Conservation (phyloP, 2,329 filamentous ascomycete genomes). For the Pezicula carpinea region DNA sequence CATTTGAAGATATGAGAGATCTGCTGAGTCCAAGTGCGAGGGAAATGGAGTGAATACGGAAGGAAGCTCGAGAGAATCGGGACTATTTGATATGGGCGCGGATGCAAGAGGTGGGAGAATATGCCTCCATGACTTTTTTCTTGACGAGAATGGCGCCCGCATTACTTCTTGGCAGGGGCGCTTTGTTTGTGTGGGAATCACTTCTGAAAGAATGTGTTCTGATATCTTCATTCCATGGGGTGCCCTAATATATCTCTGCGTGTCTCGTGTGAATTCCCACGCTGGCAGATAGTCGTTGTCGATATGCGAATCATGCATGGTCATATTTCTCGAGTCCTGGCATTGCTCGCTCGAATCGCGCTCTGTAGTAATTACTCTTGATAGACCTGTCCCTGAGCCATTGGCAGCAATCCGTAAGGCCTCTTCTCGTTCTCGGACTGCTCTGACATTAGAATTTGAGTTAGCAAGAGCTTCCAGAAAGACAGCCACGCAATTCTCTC, state of each 20-base stretch:
- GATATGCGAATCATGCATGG: not conserved
- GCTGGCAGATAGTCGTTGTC: not conserved
- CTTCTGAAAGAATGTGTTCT: constrained; percentile 7
- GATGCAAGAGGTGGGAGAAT: constrained; percentile 9
- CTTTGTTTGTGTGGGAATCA: not conserved
- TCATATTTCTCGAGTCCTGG: not conserved
- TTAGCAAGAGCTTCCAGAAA: not conserved
- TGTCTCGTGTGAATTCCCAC: not conserved
- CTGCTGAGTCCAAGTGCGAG: not conserved
- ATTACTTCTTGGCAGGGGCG: not conserved
- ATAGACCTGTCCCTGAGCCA: not conserved
- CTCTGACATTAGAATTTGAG: not conserved
- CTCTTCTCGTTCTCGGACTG: constrained; percentile 6
- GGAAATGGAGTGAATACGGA: not conserved
- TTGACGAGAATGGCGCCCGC: not conserved
- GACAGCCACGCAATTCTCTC: not conserved
- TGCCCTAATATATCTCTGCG: constrained; percentile 1
- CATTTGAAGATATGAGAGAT: constrained; percentile 61
- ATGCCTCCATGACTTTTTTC: constrained; percentile 9
- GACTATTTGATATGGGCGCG: not conserved
- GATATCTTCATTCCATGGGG: constrained; percentile 9
- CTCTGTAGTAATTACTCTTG: not conserved
- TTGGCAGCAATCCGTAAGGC: not conserved
- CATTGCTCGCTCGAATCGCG: not conserved
- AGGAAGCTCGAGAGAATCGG: not conserved